Conservation (phyloP, 2,329 filamentous ascomycete species). For the Epichloe brachyelytri region DNA sequence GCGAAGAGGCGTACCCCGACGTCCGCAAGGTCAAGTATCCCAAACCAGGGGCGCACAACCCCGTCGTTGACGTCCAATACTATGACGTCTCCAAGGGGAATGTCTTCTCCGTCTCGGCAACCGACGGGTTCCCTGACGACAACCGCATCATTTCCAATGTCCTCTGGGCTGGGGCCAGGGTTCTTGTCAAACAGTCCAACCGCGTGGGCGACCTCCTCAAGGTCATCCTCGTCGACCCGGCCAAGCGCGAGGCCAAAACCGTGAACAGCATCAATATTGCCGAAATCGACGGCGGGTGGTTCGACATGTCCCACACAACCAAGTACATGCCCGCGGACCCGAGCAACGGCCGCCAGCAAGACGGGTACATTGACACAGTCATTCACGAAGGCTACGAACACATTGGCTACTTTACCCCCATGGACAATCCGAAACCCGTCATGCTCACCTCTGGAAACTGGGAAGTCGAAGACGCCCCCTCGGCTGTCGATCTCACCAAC, state of each 20-base stretch:
- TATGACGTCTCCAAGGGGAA: constrained; percentile 71
- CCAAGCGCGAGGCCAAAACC: constrained; percentile 58
- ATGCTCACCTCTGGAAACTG: constrained; percentile 81
- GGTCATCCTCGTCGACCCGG: constrained; percentile 73
- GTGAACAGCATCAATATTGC: constrained; percentile 69
- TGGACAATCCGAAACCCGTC: constrained; percentile 70
- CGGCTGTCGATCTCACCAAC: constrained; percentile 68
- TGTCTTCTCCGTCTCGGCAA: constrained; percentile 65
- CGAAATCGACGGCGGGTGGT: constrained; percentile 90
- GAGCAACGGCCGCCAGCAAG: constrained; percentile 57
- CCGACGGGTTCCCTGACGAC: constrained; percentile 65
- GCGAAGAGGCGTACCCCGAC: constrained; percentile 83
- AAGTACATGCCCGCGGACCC: constrained; percentile 77
- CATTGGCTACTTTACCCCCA: constrained; percentile 79
- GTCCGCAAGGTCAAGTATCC: constrained; percentile 91
- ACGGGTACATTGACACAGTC: constrained; percentile 88
- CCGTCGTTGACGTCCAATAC: constrained; percentile 75
- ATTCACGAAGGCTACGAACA: constrained; percentile 82
- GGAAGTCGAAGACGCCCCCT: constrained; percentile 82
- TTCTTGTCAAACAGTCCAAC: constrained; percentile 85
- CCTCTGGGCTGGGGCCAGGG: constrained; percentile 75
- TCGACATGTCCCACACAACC: constrained; percentile 82
- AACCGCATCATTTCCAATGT: constrained; percentile 88
- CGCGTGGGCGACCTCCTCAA: constrained; percentile 86
- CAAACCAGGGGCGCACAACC: constrained; percentile 88